Base-by-base conservation (phyloP, 1,139 yeast genomes). In the Wickerhamiella infanticola region DNA sequence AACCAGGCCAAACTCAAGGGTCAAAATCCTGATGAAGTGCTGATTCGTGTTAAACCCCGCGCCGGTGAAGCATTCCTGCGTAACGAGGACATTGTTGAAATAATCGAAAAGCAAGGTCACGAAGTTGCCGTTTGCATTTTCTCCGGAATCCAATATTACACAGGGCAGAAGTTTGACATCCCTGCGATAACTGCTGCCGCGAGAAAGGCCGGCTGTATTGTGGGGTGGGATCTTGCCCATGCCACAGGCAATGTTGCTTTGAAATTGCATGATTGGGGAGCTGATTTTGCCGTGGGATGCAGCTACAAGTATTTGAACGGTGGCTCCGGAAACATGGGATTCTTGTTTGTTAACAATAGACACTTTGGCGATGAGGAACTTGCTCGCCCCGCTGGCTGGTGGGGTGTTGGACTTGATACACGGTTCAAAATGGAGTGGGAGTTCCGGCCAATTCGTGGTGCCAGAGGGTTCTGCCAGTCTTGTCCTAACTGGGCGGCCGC, bases 171-270 rank as follows among this genome's bases (percentile, higher is more conserved):
- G 35, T 86, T 88, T 58, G 83, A 84, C 43, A 82, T 88, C 39
- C 69, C 68, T 44, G 61, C 60, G 13, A 84, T 88, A 53, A 86
- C 96, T 2, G 58, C 59, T 18, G 67, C 67, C 43, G 85, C 79
- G 4, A 76, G 79, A 48, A 61, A 51, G 27, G 64, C 54, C 53
- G 79, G 77, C 0, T 72, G 82, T 37, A 58, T 72, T 2, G 90
- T 85, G 6, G 96, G 96, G 0, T 88, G 96, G 96, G 97, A 88
- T 61, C 69, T 88, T 55, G 97, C 97, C 0, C 97, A 88, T 61
- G 95, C 94, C 0, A 93, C 72, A 1, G 97, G 96, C 1, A 88
- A 88, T 60, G 90, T 84, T 1, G 79, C 78, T 1, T 63, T 88
- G 46, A 56, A 71, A 44, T 65, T 88, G 44, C 96, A 88, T 59